Evolutionary conservation across 176 grass and related monocot species (phyloP).

Genomic region (Zoysia pacifica): DNA sequence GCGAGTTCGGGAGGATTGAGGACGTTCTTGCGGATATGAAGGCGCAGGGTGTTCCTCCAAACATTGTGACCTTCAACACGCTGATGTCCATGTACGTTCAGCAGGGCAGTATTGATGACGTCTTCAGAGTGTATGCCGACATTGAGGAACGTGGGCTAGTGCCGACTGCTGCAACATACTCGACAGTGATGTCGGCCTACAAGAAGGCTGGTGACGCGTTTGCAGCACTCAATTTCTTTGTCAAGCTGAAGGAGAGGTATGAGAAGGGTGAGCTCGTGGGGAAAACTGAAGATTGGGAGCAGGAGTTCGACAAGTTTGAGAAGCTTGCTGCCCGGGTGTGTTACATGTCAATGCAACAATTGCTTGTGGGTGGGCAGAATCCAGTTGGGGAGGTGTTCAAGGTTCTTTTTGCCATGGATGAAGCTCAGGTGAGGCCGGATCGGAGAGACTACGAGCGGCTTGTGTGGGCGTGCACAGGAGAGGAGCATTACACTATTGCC

Average conservation of each 20-base stretch:
- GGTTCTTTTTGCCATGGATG: conserved; percentile 67
- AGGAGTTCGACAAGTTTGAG: conserved; percentile 70
- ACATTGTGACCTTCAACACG: conserved; percentile 75
- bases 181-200: conserved; percentile 62
- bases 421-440: conserved; percentile 39
- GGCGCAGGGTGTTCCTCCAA: conserved; percentile 50
- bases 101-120: conserved; percentile 55
- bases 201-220: conserved; percentile 65
- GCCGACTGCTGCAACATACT: conserved; percentile 64
- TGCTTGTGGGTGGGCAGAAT: conserved; percentile 52
- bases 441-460: conserved; percentile 57
- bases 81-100: conserved; percentile 75
- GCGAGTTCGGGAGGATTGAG: conserved; percentile 42
- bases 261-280: conserved; percentile 53
- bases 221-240: conserved; percentile 59
- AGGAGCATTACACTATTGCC: conserved; percentile 72
- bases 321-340: conserved; percentile 48
- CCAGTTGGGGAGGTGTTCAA: conserved; percentile 51
- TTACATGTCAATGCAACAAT: conserved; percentile 58
- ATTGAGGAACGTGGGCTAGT: conserved; percentile 57
- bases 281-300: conserved; percentile 52
- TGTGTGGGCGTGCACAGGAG: conserved; percentile 74
- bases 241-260: conserved; percentile 59
- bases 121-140: conserved; percentile 48
- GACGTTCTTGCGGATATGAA: conserved; percentile 75